These are phyloP conservation scores for Aspergillus asperescens DNA, from an alignment of 495 filamentous ascomycete species.

Conservation along the genomic window DNA sequence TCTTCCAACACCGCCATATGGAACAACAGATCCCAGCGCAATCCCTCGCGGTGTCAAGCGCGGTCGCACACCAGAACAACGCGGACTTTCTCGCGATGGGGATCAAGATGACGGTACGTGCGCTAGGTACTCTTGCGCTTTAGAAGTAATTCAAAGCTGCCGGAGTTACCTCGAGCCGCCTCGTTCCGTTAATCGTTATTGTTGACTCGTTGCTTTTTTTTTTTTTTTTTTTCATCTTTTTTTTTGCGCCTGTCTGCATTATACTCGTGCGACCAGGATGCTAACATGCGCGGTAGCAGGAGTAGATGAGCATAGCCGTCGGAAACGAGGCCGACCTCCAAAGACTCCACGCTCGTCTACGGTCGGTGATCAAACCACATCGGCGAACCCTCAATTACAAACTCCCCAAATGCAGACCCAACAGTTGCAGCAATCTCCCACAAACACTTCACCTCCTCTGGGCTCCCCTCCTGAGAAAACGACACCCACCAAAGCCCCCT, in stretches of 20 bases:
- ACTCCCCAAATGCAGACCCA: conserved; percentile 76
- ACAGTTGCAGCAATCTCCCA: conserved; percentile 50
- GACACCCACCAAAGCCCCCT: conserved; percentile 77
- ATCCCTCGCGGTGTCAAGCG: conserved; percentile 81
- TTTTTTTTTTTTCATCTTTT: conserved; percentile 3
- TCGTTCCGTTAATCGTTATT: conserved; percentile 14
- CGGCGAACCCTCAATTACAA: conserved; percentile 53
- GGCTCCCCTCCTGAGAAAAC: conserved; percentile 74
- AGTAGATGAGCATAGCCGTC: conserved; percentile 66
- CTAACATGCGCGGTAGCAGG: conserved; percentile 10
- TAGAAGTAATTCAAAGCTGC: neutral
- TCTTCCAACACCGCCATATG: conserved; percentile 40
- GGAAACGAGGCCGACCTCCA: conserved; percentile 84
- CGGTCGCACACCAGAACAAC: conserved; percentile 83
- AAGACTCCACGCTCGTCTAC: conserved; percentile 52
- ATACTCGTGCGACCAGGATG: neutral
- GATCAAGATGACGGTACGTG: conserved; percentile 81
- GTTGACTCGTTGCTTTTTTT: neutral
- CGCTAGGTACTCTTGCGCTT: conserved; percentile 17
- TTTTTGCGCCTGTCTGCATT: neutral
- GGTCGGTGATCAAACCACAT: conserved; percentile 43
- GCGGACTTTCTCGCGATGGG: conserved; percentile 57
- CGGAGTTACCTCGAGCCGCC: conserved; percentile 10
- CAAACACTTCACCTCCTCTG: conserved; percentile 55
- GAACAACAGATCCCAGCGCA: conserved; percentile 45